These are phyloP conservation scores for Cyclotella atomus DNA, from an alignment of 108 stramenopile genomes.

Conservation along the genomic window DNA sequence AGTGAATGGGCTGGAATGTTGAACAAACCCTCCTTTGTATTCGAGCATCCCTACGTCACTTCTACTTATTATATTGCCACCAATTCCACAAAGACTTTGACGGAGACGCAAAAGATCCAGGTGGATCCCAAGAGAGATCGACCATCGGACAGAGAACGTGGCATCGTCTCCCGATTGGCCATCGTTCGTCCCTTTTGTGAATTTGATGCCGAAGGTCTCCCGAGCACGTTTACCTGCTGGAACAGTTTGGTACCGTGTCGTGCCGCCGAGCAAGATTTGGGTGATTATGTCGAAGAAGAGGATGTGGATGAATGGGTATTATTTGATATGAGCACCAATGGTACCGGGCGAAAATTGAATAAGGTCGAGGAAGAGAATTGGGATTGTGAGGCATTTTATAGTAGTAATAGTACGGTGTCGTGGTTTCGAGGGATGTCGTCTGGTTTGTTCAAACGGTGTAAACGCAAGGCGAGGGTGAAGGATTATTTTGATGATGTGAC, in stretches of 20 bases:
- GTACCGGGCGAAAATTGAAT: slow-evolving; percentile 19
- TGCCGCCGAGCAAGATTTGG: slow-evolving; percentile 52
- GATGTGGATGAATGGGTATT: slow-evolving; percentile 43
- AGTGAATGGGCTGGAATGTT: not conserved
- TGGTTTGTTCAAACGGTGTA: slow-evolving; percentile 22
- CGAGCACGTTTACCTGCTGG: slow-evolving; percentile 58
- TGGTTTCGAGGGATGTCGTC: slow-evolving; percentile 22
- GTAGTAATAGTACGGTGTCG: not conserved
- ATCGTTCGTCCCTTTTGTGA: slow-evolving; percentile 60
- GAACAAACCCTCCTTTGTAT: slow-evolving; percentile 45
- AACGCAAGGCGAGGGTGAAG: slow-evolving; percentile 10
- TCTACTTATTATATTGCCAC: slow-evolving; percentile 54
- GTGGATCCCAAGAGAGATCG: slow-evolving; percentile 36
- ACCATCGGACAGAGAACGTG: slow-evolving; percentile 31
- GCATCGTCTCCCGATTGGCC: slow-evolving; percentile 45
- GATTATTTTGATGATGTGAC: slow-evolving; percentile 39
- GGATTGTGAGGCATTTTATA: slow-evolving; percentile 33
- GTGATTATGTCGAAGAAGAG: slow-evolving; percentile 25
- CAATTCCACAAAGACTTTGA: slow-evolving; percentile 19
- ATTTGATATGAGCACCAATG: slow-evolving; percentile 42
- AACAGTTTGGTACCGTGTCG: slow-evolving; percentile 55
- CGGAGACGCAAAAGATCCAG: slow-evolving; percentile 32
- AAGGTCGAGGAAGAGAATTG: slow-evolving; percentile 26
- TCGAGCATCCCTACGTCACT: slow-evolving; percentile 58
- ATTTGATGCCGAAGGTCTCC: slow-evolving; percentile 53